These are phyloP conservation scores for Scalesia atractyloides DNA, from an alignment of 129 eudicot species.

Conservation along the genomic window DNA sequence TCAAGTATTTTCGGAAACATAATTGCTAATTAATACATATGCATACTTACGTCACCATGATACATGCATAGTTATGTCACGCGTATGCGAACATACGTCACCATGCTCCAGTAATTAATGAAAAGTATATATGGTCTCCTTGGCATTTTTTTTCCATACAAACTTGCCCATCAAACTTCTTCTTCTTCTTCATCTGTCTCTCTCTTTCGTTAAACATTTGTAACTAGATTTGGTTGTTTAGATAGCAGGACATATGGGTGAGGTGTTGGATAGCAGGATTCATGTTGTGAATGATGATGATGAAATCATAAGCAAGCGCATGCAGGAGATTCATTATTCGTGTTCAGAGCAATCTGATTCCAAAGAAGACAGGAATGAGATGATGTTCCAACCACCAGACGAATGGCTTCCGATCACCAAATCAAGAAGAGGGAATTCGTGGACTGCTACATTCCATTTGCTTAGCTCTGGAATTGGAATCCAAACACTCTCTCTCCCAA, in stretches of 20 bases:
- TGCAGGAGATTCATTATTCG: neutral
- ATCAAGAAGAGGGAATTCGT: constrained; percentile 49
- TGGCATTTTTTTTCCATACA: neutral
- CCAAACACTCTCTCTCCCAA: constrained; percentile 54
- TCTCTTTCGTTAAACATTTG: neutral
- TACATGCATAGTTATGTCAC: neutral
- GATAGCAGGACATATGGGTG: neutral
- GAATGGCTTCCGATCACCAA: constrained; percentile 60
- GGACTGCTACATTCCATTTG: constrained; percentile 44
- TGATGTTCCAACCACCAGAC: constrained; percentile 36
- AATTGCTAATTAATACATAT: too few relatives aligned
- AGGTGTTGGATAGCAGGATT: constrained; percentile 11
- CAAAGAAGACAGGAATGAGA: neutral
- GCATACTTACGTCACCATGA: too few relatives aligned
- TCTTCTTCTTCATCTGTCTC: neutral
- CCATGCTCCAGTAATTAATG: neutral
- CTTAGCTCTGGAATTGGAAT: constrained; percentile 54
- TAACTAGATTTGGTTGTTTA: too few relatives aligned
- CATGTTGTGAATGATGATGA: constrained; percentile 20
- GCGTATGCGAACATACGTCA: neutral
- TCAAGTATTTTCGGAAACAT: too few relatives aligned
- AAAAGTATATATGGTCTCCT: neutral
- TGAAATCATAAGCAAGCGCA: neutral
- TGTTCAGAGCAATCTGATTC: constrained; percentile 1
- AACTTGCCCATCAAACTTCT: neutral